These are phyloP conservation scores for Trichoderma reesei DNA, from an alignment of 495 filamentous ascomycete species.

Conservation along the genomic window DNA sequence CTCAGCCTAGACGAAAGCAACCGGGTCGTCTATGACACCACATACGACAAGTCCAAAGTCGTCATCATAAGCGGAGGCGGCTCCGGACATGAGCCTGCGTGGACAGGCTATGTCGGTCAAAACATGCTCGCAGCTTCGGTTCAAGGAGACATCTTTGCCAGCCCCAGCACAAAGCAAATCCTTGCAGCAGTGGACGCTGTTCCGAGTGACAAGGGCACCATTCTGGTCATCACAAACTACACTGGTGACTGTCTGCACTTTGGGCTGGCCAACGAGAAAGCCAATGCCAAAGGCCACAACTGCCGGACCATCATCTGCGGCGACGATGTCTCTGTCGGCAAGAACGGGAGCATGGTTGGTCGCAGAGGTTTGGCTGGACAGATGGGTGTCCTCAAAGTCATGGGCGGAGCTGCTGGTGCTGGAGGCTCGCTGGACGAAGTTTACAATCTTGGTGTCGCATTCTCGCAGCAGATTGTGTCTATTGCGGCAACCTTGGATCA, in stretches of 20 bases:
- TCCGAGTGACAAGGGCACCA: conserved; percentile 46
- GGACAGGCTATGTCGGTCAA: conserved; percentile 53
- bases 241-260: conserved; percentile 59
- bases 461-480: conserved; percentile 46
- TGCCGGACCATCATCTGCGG: conserved; percentile 49
- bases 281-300: conserved; percentile 42
- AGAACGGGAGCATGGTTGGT: conserved; percentile 43
- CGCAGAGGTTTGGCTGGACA: conserved; percentile 49
- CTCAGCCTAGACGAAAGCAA: conserved; percentile 47
- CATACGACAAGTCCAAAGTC: conserved; percentile 40
- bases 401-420: conserved; percentile 29
- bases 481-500: conserved; percentile 53
- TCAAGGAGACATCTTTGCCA: conserved; percentile 53
- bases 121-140: conserved; percentile 52
- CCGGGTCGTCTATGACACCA: conserved; percentile 47
- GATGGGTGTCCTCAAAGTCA: conserved; percentile 31
- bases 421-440: conserved; percentile 45
- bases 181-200: conserved; percentile 46
- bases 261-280: conserved; percentile 52
- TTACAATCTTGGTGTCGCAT: conserved; percentile 44
- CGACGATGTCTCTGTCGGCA: conserved; percentile 53
- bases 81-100: conserved; percentile 53
- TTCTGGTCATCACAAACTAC: conserved; percentile 58
- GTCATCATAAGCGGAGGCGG: conserved; percentile 52
- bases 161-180: conserved; percentile 52